These are phyloP conservation scores for Hypoxylon lienhwacheense DNA, from an alignment of 495 filamentous ascomycete species.

Conservation along the genomic window DNA sequence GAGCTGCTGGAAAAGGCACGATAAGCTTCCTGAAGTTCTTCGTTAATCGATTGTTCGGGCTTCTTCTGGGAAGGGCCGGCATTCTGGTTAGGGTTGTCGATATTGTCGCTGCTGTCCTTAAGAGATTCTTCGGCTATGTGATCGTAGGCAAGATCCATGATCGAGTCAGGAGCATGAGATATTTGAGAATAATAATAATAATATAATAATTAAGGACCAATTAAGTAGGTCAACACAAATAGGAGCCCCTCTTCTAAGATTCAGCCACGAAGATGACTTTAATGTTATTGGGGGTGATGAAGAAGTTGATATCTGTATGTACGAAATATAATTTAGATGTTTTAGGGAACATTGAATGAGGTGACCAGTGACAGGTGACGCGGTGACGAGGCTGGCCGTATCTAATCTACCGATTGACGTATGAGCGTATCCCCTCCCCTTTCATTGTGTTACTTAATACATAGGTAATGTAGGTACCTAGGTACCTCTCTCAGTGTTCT, in stretches of 20 bases:
- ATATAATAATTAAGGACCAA: background rate
- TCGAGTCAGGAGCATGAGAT: conserved; percentile 34
- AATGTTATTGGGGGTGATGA: background rate
- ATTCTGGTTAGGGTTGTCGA: conserved; percentile 38
- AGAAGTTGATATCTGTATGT: conserved; percentile 20
- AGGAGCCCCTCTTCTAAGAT: conserved; percentile 20
- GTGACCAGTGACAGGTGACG: too few relatives aligned
- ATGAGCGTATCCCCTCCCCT: conserved; percentile 7
- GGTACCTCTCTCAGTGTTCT: too few relatives aligned
- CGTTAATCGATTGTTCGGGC: conserved; percentile 66
- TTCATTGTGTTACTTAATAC: too few relatives aligned
- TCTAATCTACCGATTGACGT: conserved; percentile 36
- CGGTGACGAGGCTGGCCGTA: conserved; percentile 38
- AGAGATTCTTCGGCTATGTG: conserved; percentile 87
- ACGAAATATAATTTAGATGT: background rate
- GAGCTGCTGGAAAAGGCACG: conserved; percentile 86
- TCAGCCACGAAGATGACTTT: conserved; percentile 17
- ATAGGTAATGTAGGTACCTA: background rate
- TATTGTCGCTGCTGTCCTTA: conserved; percentile 57
- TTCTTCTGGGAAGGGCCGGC: conserved; percentile 43
- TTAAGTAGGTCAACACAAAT: conserved; percentile 11
- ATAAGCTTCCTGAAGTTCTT: conserved; percentile 93
- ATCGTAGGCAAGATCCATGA: conserved; percentile 97
- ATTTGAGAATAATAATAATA: too few relatives aligned
- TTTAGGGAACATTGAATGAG: conserved; percentile 18